Percentiles rank a stretch among this genome's conserved stretches.
Conservation (phyloP, 805 yeast genomes). For the Grigorovia yakushimaensis region DNA sequence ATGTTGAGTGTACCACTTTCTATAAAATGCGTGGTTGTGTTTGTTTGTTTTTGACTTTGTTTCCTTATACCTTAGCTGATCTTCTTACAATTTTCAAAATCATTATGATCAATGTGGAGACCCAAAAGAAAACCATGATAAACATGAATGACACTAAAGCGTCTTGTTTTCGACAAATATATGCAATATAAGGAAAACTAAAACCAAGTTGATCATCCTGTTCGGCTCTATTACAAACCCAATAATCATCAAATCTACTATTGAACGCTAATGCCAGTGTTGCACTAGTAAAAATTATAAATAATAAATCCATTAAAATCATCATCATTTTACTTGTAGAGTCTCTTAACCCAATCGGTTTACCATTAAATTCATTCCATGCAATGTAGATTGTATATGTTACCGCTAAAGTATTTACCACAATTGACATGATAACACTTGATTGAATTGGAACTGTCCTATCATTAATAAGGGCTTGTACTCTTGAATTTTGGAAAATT, state of each 20-base stretch:
- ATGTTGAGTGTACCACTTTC: background rate
- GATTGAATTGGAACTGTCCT: constrained; percentile 58
- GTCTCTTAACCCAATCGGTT: constrained; percentile 82
- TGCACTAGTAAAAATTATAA: constrained; percentile 83
- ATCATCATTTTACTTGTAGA: constrained; percentile 77
- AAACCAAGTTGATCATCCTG: constrained; percentile 6
- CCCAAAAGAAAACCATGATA: constrained; percentile 71
- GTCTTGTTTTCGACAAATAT: constrained; percentile 69
- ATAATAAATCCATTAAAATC: constrained; percentile 70
- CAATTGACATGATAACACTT: constrained; percentile 85
- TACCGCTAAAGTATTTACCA: constrained; percentile 70
- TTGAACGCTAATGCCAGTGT: constrained; percentile 79
- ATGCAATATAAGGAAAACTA: constrained; percentile 29
- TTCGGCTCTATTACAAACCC: constrained; percentile 52
- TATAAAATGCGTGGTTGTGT: background rate
- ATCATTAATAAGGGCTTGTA: constrained; percentile 6
- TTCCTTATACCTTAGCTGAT: constrained; percentile 21
- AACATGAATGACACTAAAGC: constrained; percentile 74
- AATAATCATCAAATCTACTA: constrained; percentile 65
- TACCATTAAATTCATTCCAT: constrained; percentile 83
- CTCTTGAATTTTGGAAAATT: constrained; percentile 37
- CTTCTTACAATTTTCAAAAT: constrained; percentile 72
- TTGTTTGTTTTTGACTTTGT: background rate
- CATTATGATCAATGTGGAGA: constrained; percentile 73
- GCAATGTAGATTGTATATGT: constrained; percentile 73